phyloP scores from a whole-genome alignment of 169 alveolate species.

The Theileria equi region DNA sequence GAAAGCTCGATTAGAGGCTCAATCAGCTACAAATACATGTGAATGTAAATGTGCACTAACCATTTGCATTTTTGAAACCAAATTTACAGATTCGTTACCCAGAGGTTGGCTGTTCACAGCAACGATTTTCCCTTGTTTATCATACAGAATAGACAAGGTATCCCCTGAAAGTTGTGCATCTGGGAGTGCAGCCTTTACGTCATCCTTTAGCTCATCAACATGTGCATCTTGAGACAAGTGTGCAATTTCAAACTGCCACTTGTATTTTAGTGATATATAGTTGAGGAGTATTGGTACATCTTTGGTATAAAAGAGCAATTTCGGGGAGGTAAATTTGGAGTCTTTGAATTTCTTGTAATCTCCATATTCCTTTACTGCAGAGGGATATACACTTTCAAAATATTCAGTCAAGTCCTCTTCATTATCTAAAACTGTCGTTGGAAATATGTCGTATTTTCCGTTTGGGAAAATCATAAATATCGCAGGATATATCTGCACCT shows the following conservation, averaged over 20 bases:
- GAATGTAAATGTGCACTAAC: too few relatives aligned
- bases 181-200: too few relatives aligned
- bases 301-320: not conserved
- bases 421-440: constrained; percentile 2
- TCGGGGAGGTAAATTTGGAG: not conserved
- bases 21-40: too few relatives aligned
- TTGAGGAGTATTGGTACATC: not conserved
- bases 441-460: constrained; percentile 38
- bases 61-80: too few relatives aligned
- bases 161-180: too few relatives aligned
- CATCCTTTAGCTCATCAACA: too few relatives aligned
- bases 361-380: not conserved
- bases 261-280: not conserved
- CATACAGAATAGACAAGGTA: too few relatives aligned
- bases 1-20: too few relatives aligned
- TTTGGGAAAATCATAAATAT: constrained; percentile 44
- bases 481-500: constrained; percentile 47
- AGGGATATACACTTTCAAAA: constrained; percentile 2
- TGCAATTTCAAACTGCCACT: not conserved
- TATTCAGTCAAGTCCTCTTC: not conserved
- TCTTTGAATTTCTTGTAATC: not conserved
- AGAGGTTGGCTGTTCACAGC: too few relatives aligned
- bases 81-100: too few relatives aligned
- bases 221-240: too few relatives aligned
- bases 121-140: too few relatives aligned